A percentile compares a stretch with the other conserved stretches of the same genome.
These are phyloP conservation scores for Coemansia sp. DNA, from an alignment of 192 early-diverging fungal species.

Conservation along the genomic window DNA sequence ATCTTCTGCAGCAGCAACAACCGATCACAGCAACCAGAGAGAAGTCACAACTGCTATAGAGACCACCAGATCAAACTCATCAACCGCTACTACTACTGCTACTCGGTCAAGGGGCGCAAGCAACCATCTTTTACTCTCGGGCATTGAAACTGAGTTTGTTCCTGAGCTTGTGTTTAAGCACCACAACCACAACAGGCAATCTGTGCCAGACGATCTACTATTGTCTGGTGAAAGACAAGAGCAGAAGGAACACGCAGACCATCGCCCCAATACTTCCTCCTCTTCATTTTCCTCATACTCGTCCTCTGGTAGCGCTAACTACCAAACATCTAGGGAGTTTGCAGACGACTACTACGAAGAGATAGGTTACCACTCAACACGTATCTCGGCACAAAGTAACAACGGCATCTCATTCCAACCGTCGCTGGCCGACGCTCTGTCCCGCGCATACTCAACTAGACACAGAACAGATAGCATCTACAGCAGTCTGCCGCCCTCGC, in stretches of 20 bases:
- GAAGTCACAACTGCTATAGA: not conserved
- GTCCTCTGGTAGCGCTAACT: not conserved
- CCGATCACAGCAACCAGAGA: not conserved
- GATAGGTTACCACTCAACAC: not conserved
- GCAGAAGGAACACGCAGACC: not conserved
- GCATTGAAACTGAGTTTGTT: conserved; percentile 31
- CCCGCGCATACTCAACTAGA: not conserved
- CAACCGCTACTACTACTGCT: not conserved
- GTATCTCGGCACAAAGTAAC: not conserved
- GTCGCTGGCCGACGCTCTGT: not conserved
- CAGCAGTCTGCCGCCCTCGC: not conserved
- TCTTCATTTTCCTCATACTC: not conserved
- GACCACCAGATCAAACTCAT: not conserved
- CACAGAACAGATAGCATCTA: not conserved
- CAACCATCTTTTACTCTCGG: conserved; percentile 46
- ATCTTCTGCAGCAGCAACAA: conserved; percentile 3
- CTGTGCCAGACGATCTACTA: no score
- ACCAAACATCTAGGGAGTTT: not conserved
- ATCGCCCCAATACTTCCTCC: not conserved
- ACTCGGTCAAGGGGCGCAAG: not conserved
- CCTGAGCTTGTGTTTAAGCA: conserved; percentile 23
- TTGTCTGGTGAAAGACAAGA: not conserved
- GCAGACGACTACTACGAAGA: not conserved
- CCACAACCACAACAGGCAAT: not conserved
- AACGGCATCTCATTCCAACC: not conserved